Conservation (phyloP, 225 moss, liverwort and hornwort species). For the Pleurozium schreberi region DNA sequence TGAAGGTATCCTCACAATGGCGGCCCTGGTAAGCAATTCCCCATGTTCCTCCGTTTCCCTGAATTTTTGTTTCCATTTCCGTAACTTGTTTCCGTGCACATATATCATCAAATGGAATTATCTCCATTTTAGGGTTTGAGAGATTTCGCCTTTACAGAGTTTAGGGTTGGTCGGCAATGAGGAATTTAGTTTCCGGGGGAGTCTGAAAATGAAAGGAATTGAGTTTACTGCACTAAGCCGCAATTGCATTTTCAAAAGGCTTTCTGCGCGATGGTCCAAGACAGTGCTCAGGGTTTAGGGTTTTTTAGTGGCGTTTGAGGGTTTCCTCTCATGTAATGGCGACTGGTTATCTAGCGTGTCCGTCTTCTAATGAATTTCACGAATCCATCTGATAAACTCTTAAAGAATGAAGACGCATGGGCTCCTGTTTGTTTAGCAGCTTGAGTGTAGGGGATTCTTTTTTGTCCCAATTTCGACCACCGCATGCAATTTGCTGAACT, state of each 20-base stretch:
- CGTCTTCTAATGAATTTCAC: neutral
- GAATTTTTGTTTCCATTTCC: too few relatives aligned
- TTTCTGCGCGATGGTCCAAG: neutral
- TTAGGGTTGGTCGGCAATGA: neutral
- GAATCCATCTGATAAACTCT: neutral
- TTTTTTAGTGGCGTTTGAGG: neutral
- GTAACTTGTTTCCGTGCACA: neutral
- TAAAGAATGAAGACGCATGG: neutral
- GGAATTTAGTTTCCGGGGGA: neutral
- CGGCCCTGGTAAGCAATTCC: constrained; percentile 1
- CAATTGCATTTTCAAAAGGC: neutral
- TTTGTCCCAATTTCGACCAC: neutral
- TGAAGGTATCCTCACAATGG: neutral
- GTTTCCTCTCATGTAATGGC: neutral
- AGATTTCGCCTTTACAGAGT: neutral
- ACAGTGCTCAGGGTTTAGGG: constrained; percentile 3
- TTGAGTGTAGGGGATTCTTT: neutral
- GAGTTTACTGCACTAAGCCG: neutral
- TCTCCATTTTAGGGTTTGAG: neutral
- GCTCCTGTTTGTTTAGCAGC: neutral
- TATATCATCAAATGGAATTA: too few relatives aligned
- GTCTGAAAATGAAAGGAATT: neutral
- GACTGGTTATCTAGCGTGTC: neutral
- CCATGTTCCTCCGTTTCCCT: too few relatives aligned
- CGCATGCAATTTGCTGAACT: neutral